Base-by-base conservation (phyloP, 169 alveolate genomes). In the Theileria annulata region DNA sequence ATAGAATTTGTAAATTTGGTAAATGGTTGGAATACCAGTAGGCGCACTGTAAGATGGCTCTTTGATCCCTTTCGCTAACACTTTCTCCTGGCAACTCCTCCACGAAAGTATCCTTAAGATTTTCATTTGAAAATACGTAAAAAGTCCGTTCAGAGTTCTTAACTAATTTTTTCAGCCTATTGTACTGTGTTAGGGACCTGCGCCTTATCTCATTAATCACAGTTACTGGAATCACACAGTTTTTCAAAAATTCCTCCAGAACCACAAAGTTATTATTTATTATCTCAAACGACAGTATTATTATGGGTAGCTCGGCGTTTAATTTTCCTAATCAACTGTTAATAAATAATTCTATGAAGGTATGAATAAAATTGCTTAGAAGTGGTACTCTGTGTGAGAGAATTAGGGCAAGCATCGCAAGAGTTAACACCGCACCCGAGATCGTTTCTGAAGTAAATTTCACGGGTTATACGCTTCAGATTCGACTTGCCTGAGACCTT, bases 151-250 rank as follows among this genome's bases (percentile, higher is more conserved):
- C 76, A 8, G 51, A 54, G 9, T 75, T 21, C 59, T 31, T 42
- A 35, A 81, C 30, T 49, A 81, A 71, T 66, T 68, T 70, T 49
- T 70, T 81, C 73, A 81, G 64, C 48, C 88, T 56, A 30, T 69
- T 77, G 69, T 81, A 81, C 42, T 67, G 31, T 2, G 64, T 67
- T 23, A 75, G 80, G 75, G 85, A 74, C 23, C 88, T 62, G 0
- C 88, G 60, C 47, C 80, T 77, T 2, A 81, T 80, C 60, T 81
- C 88, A 62, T 81, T 66, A 12, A 78, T 31, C 21, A 81, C 88
- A 8, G 88, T 81, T 13, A 79, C 88, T 10, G 88, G 88, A 35
- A 81, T 71, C 21, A 81, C 88, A 49, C 88, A 81, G 64, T 81
- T 81, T 23, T 19, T 49, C 67, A 81, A 62, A 31, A 76, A 81